Base-by-base conservation (phyloP, 345 rosid species). In the Carallia pectinifolia region DNA sequence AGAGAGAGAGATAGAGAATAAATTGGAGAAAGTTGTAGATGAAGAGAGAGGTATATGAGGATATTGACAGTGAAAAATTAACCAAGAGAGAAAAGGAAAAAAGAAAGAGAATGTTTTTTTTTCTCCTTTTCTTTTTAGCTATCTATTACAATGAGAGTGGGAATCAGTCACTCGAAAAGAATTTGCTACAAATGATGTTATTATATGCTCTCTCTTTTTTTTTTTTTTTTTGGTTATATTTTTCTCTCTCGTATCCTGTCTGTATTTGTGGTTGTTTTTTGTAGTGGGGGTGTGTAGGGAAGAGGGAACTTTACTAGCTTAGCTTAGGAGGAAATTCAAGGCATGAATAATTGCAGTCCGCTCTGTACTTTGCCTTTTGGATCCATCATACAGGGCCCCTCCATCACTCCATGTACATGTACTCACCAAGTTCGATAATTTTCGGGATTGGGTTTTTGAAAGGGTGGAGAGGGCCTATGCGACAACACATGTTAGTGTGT, bases 291-390 rank as follows among this genome's bases (percentile, higher is more conserved):
- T 23, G 76, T 55, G 59, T 55, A 3, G 68, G 72, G 79, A 62
- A 52, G 29, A 36, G 36, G 53, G 18, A 30, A 64, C 56, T 63
- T 68, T 62, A 30, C 36, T 61, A 23, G 33, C 60, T 23, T 29
- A 23, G 84, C 83, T 79, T 80, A 74, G 81, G 83, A 85, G 76
- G 90, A 83, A 83, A 84, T 83, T 73, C 80, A 86, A 78, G 89
- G 88, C 77, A 86, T 81, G 87, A 91, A 87, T 91, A 86, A 89
- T 94, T 91, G 95, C 89, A 83, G 76, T 89, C 77, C 68, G 6
- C 70, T 72, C 71, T 76, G 85, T 87, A 88, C 85, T 84, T 83
- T 63, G 81, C 79, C 90, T 89, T 89, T 86, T 77, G 85, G 86
- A 84, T 85, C 77, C 85, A 86, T 92, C 85, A 81, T 76, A 76